Evolutionary conservation across 805 yeast genomes (phyloP).

Genomic region (Ogataea salicorniae): DNA sequence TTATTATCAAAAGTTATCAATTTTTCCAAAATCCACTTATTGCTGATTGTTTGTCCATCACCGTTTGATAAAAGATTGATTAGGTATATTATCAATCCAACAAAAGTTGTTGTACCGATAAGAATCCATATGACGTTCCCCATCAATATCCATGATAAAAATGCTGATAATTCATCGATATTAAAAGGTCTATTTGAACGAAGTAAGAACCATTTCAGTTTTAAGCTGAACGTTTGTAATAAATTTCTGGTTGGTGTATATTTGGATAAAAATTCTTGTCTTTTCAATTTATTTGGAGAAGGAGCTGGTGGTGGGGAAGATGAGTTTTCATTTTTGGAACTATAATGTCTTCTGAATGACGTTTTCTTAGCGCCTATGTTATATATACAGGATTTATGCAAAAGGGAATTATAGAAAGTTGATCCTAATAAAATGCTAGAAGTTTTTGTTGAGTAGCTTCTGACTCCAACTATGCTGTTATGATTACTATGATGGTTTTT

Average conservation of each 20-base stretch:
- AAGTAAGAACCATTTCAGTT: constrained; percentile 41
- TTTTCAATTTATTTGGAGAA: neutral
- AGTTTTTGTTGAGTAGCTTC: too few species aligned
- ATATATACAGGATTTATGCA: neutral
- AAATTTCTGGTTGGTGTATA: constrained; percentile 1
- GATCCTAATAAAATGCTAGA: too few species aligned
- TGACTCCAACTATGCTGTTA: too few species aligned
- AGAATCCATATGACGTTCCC: constrained; percentile 51
- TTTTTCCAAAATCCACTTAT: constrained; percentile 22
- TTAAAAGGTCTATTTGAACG: constrained; percentile 45
- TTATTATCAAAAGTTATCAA: constrained; percentile 31
- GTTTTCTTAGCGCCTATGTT: neutral
- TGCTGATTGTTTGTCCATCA: constrained; percentile 24
- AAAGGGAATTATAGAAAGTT: too few species aligned
- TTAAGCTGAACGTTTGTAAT: constrained; percentile 10
- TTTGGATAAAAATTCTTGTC: constrained; percentile 14
- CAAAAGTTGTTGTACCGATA: constrained; percentile 55
- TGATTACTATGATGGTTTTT: too few species aligned
- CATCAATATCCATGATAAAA: constrained; percentile 53
- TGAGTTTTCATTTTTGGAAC: neutral
- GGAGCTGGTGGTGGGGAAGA: neutral
- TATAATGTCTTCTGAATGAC: neutral
- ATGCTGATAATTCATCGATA: constrained; percentile 48
- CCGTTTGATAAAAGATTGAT: constrained; percentile 26
- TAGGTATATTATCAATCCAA: constrained; percentile 41